Base-by-base conservation (phyloP, 768 basidiomycete species). In the Pilatotrama ljubarskyi region DNA sequence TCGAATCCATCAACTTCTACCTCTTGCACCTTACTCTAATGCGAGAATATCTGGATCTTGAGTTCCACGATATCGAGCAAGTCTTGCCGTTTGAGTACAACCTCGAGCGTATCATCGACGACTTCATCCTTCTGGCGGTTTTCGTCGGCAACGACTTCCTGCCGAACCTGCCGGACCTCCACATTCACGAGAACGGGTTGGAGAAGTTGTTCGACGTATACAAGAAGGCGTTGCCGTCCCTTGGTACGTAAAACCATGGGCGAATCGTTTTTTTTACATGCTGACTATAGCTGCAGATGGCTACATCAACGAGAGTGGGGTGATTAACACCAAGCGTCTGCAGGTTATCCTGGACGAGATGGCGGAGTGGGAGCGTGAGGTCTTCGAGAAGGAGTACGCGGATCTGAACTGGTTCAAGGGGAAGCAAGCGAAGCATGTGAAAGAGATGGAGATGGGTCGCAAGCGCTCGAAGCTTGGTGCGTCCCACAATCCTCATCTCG, bases 71-170 rank as follows among this genome's bases (percentile, higher is more conserved):
- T 65, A 84, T 95, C 51, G 81, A 82, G 58, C 79, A 81, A 1
- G 67, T 77, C 18, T 76, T 95, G 4, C 81, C 87, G 0, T 98
- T 98, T 78, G 76, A 78, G 29, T 98, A 98, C 74, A 90, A 80
- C 70, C 83, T 98, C 63, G 97, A 99, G 72, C 87, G 92, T 36
- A 80, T 99, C 73, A 96, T 99, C 70, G 96, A 99, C 73, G 97
- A 99, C 77, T 98, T 98, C 74, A 91, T 98, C 68, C 80, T 98
- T 7, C 84, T 99, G 66, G 93, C 95, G 22, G 93, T 98, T 25
- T 99, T 99, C 67, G 88, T 98, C 51, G 97, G 97, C 32, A 99
- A 98, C 71, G 96, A 98, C 76, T 98, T 98, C 75, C 74, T 98
- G 63, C 97, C 96, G 8, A 92, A 98, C 76, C 74, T 99, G 58